phyloP scores from a whole-genome alignment of 2,329 filamentous ascomycete species.

The Pseudocercospora vitis region DNA sequence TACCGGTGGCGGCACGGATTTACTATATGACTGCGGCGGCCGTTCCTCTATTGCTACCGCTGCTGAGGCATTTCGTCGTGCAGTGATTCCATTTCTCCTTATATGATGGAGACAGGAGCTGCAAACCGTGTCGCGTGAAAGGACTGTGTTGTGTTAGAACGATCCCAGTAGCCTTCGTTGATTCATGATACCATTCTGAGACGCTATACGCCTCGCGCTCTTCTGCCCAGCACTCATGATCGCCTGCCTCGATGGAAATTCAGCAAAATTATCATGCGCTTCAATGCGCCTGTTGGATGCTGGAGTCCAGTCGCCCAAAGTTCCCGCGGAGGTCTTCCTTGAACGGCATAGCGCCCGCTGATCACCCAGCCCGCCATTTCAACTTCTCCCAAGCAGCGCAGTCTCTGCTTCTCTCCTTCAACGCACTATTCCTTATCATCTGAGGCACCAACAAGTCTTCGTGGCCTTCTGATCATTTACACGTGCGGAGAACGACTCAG shows the following conservation, averaged over 20 bases:
- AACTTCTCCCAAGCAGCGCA: slow-evolving; percentile 14
- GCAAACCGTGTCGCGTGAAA: slow-evolving; percentile 46
- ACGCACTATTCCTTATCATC: slow-evolving; percentile 93
- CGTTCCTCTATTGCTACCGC: slow-evolving; percentile 38
- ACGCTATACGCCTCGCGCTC: slow-evolving; percentile 47
- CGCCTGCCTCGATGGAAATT: slow-evolving; percentile 3
- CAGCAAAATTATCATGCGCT: slow-evolving; percentile 3
- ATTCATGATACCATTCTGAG: slow-evolving; percentile 40
- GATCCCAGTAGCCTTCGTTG: not conserved
- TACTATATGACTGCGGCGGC: slow-evolving; percentile 28
- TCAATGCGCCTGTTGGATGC: slow-evolving; percentile 9
- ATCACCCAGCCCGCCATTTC: not conserved
- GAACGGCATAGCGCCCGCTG: not conserved
- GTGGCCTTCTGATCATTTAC: slow-evolving; percentile 89
- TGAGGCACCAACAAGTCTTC: slow-evolving; percentile 62
- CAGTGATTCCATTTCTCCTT: slow-evolving; percentile 19
- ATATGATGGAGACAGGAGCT: slow-evolving; percentile 45
- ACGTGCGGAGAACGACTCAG: slow-evolving; percentile 75
- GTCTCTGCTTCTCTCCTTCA: slow-evolving; percentile 39
- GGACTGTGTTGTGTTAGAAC: slow-evolving; percentile 31
- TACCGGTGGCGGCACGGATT: slow-evolving; percentile 34
- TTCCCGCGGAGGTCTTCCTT: slow-evolving; percentile 4
- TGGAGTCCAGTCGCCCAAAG: not conserved
- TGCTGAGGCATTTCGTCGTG: slow-evolving; percentile 38
- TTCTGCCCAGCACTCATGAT: slow-evolving; percentile 49